Percentiles rank a stretch among this genome's conserved stretches.
These are phyloP conservation scores for Entomortierella beljakovae DNA, from an alignment of 192 early-diverging fungal genomes.

Conservation along the genomic window DNA sequence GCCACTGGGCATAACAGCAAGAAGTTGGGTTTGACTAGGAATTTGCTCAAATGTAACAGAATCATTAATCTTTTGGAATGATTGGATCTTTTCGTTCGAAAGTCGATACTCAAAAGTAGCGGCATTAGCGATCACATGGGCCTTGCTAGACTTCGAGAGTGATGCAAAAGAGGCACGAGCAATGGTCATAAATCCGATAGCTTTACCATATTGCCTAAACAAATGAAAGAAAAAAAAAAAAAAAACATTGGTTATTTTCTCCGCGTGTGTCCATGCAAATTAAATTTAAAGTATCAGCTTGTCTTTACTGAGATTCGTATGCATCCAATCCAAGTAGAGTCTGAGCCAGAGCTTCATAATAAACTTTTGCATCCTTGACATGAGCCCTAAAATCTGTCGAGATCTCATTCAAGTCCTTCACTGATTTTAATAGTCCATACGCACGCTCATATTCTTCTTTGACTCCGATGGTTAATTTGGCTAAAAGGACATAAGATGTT, in stretches of 20 bases:
- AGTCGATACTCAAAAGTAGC: slow-evolving; percentile 61
- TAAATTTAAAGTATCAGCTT: neutral
- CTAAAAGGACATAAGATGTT: slow-evolving; percentile 62
- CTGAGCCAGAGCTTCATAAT: slow-evolving; percentile 62
- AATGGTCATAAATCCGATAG: slow-evolving; percentile 64
- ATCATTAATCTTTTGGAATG: slow-evolving; percentile 63
- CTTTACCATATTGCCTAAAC: slow-evolving; percentile 63
- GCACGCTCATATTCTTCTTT: slow-evolving; percentile 69
- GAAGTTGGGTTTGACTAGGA: slow-evolving; percentile 58
- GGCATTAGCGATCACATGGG: slow-evolving; percentile 53
- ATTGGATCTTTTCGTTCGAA: slow-evolving; percentile 55
- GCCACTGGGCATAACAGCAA: slow-evolving; percentile 65
- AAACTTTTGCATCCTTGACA: slow-evolving; percentile 58
- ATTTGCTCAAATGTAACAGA: slow-evolving; percentile 69
- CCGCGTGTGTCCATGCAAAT: neutral
- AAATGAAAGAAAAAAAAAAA: neutral
- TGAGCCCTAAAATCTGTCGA: slow-evolving; percentile 64
- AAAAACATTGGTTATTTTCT: neutral
- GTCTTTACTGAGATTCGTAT: slow-evolving; percentile 62
- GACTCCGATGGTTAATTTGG: slow-evolving; percentile 67
- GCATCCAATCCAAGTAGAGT: slow-evolving; percentile 68
- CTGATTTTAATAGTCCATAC: slow-evolving; percentile 63
- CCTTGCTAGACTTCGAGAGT: slow-evolving; percentile 58
- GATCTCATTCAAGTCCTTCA: slow-evolving; percentile 64
- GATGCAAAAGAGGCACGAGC: slow-evolving; percentile 57